Conservation (phyloP, 169 alveolate species). For the Theileria equi region DNA sequence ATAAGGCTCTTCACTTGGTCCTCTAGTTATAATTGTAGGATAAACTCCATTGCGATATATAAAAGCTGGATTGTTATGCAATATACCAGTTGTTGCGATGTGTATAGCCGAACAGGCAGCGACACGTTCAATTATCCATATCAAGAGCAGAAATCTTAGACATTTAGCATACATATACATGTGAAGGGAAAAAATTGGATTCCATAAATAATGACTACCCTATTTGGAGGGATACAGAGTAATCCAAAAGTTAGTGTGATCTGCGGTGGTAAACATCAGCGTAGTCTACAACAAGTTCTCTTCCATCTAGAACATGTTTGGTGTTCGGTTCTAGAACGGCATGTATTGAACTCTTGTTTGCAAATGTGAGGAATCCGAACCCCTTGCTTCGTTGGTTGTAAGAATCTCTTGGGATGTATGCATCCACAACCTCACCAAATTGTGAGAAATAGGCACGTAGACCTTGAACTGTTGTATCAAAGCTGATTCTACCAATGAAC, state of each 20-base stretch:
- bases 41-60: background rate
- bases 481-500: conserved; percentile 58
- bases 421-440: conserved; percentile 70
- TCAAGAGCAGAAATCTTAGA: background rate
- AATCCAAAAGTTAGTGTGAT: background rate
- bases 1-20: too few relatives aligned
- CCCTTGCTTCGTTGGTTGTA: conserved; percentile 61
- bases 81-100: background rate
- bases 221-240: background rate
- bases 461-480: conserved; percentile 51
- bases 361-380: conserved; percentile 60
- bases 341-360: conserved; percentile 44
- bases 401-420: conserved; percentile 66
- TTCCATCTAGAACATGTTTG: conserved; percentile 55
- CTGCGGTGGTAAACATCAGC: conserved; percentile 51
- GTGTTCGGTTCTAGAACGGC: conserved; percentile 53
- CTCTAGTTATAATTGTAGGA: too few relatives aligned
- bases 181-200: background rate
- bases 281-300: conserved; percentile 61
- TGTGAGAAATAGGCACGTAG: conserved; percentile 60
- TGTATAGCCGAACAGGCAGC: background rate
- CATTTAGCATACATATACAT: background rate
- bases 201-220: background rate
- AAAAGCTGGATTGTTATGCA: background rate
- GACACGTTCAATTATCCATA: background rate